A percentile compares a stretch with the other conserved stretches of the same genome.
Conservation (phyloP, 495 filamentous ascomycete genomes). For the Lepidopterella palustris region DNA sequence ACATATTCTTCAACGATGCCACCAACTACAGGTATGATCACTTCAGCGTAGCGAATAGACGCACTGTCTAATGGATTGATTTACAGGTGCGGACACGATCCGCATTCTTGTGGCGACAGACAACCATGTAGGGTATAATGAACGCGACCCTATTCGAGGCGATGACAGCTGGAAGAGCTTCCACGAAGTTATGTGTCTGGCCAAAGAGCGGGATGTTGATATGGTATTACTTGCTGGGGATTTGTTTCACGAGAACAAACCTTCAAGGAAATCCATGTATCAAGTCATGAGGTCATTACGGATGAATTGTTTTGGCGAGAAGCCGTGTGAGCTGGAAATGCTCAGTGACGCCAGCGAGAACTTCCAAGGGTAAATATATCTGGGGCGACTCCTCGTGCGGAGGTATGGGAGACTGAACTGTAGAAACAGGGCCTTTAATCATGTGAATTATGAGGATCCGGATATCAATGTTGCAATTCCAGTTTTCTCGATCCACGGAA, state of each 20-base stretch:
- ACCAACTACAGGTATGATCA: neutral
- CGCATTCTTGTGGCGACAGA: slow-evolving; percentile 91
- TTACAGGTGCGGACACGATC: slow-evolving; percentile 75
- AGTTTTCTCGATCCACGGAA: slow-evolving; percentile 97
- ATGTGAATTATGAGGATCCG: slow-evolving; percentile 96
- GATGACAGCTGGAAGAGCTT: slow-evolving; percentile 97
- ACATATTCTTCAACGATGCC: too few species aligned
- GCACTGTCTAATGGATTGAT: neutral
- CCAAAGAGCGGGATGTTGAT: slow-evolving; percentile 81
- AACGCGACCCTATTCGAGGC: slow-evolving; percentile 84
- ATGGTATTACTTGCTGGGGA: slow-evolving; percentile 95
- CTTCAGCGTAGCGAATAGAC: neutral
- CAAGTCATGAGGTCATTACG: slow-evolving; percentile 91
- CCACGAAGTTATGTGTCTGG: slow-evolving; percentile 89
- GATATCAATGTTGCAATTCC: slow-evolving; percentile 98
- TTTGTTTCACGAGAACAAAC: slow-evolving; percentile 97
- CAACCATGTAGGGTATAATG: slow-evolving; percentile 94
- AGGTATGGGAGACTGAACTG: neutral
- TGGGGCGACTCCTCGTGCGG: neutral
- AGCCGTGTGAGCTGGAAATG: slow-evolving; percentile 92
- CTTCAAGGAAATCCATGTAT: slow-evolving; percentile 92
- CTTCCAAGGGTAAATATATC: slow-evolving; percentile 54
- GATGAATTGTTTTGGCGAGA: slow-evolving; percentile 89
- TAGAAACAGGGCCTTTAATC: slow-evolving; percentile 59
- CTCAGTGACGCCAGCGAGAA: slow-evolving; percentile 85